These are phyloP conservation scores for Marasmius fiardii DNA, from an alignment of 1,284 basidiomycete species.

Conservation along the genomic window DNA sequence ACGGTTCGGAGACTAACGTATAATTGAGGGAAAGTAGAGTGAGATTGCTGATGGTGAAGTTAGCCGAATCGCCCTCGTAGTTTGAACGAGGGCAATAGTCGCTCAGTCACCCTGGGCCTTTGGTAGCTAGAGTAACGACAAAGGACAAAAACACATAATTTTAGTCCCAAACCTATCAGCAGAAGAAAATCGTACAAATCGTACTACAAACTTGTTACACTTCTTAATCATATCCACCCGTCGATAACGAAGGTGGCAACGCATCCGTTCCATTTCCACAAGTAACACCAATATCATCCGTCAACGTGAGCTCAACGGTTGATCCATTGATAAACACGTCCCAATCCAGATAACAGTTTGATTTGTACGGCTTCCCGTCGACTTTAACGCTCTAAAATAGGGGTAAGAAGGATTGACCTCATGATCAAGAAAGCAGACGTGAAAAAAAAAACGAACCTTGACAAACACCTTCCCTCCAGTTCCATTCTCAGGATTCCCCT, in stretches of 20 bases:
- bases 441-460: slow-evolving; percentile 30
- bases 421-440: slow-evolving; percentile 8
- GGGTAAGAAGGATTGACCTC: background rate
- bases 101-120: too few species aligned
- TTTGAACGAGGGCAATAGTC: too few species aligned
- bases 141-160: too few species aligned
- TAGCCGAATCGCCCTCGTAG: too few species aligned
- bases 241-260: slow-evolving; percentile 60
- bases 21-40: too few species aligned
- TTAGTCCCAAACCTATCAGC: too few species aligned
- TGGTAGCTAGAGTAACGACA: too few species aligned
- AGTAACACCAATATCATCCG: slow-evolving; percentile 38
- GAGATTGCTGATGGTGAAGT: too few species aligned
- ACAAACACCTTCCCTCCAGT: slow-evolving; percentile 46
- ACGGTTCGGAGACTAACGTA: too few species aligned
- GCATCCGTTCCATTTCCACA: slow-evolving; percentile 45
- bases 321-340: slow-evolving; percentile 49
- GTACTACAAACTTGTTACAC: too few species aligned
- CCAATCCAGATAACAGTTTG: slow-evolving; percentile 62
- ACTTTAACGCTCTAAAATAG: slow-evolving; percentile 47
- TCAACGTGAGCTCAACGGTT: slow-evolving; percentile 47
- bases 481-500: slow-evolving; percentile 21
- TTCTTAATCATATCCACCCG: slow-evolving; percentile 44
- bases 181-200: too few species aligned
- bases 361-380: slow-evolving; percentile 52